A percentile compares a stretch with the other conserved stretches of the same genome.
Conservation (phyloP, 2,329 filamentous ascomycete genomes). For the Colletotrichum navitas region DNA sequence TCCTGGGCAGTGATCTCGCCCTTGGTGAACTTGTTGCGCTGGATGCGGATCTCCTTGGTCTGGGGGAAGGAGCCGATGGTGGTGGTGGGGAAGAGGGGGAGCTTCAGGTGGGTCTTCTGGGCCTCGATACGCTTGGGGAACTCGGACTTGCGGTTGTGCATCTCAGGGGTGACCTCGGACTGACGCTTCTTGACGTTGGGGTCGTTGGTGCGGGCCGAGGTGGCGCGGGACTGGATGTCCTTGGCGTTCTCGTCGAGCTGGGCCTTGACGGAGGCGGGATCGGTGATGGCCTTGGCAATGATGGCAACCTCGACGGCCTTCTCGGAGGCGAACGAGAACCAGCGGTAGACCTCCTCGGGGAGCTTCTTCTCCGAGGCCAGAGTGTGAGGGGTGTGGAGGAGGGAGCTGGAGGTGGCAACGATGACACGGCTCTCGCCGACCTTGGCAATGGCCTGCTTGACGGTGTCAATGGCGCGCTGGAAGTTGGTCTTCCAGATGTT, state of each 20-base stretch:
- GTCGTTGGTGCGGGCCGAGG: constrained; percentile 96
- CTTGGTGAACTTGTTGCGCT: constrained; percentile 99
- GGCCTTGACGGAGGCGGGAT: constrained; percentile 86
- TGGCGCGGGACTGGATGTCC: constrained; percentile 90
- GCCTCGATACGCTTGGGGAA: constrained; percentile 88
- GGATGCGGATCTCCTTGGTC: constrained; percentile 97
- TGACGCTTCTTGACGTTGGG: constrained; percentile 97
- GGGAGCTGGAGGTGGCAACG: constrained; percentile 95
- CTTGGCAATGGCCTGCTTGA: constrained; percentile 91
- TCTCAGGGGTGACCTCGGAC: constrained; percentile 82
- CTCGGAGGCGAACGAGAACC: constrained; percentile 98
- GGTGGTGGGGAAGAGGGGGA: constrained; percentile 98
- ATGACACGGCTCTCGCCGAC: constrained; percentile 98
- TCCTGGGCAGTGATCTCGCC: constrained; percentile 90
- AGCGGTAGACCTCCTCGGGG: constrained; percentile 74
- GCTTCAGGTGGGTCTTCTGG: constrained; percentile 92
- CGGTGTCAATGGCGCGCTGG: constrained; percentile 90
- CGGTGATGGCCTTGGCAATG: constrained; percentile 96
- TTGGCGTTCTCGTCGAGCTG: constrained; percentile 98
- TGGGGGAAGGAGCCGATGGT: constrained; percentile 99
- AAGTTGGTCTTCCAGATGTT: constrained; percentile 99
- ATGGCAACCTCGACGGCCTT: constrained; percentile 91
- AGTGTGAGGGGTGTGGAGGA: constrained; percentile 98
- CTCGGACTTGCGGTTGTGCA: constrained; percentile 93
- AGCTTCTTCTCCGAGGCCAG: constrained; percentile 99